These are phyloP conservation scores for Panicum hallii DNA, from an alignment of 202 grass and related monocot species.

Conservation along the genomic window DNA sequence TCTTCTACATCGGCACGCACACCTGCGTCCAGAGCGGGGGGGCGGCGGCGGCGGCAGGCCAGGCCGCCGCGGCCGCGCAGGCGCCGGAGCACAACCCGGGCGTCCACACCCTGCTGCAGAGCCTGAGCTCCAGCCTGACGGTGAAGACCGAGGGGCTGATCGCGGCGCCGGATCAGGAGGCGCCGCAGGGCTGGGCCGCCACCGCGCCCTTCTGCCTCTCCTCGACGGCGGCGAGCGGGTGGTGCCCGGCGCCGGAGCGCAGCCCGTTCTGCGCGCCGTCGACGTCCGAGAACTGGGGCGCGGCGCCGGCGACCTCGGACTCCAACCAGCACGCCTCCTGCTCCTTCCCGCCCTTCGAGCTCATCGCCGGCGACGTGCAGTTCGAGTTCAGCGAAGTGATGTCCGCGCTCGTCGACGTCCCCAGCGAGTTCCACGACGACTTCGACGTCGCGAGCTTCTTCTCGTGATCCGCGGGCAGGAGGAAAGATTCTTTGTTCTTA, in stretches of 20 bases:
- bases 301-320: slow-evolving; percentile 54
- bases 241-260: slow-evolving; percentile 4
- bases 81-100: background rate
- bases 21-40: slow-evolving; percentile 51
- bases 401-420: slow-evolving; percentile 31
- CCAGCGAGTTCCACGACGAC: slow-evolving; percentile 30
- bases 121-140: slow-evolving; percentile 46
- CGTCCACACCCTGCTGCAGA: slow-evolving; percentile 24
- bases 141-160: slow-evolving; percentile 53
- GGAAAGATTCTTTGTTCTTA: background rate
- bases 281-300: slow-evolving; percentile 31
- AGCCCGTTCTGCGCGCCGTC: slow-evolving; percentile 25
- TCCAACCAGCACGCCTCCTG: slow-evolving; percentile 51
- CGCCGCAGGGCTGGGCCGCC: slow-evolving; percentile 1
- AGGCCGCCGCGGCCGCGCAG: background rate
- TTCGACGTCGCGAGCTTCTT: slow-evolving; percentile 28
- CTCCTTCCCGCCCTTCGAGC: slow-evolving; percentile 18
- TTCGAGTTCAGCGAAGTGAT: slow-evolving; percentile 46
- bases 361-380: background rate
- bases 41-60: background rate
- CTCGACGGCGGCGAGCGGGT: slow-evolving; percentile 29
- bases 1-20: slow-evolving; percentile 73
- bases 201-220: slow-evolving; percentile 39
- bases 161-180: background rate
- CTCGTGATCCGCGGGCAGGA: background rate